Evolutionary conservation across 1,284 basidiomycete species (phyloP), one percentile per base, ranked within the genome.

Genomic region (Cutaneotrichosporon sp.): DNA sequence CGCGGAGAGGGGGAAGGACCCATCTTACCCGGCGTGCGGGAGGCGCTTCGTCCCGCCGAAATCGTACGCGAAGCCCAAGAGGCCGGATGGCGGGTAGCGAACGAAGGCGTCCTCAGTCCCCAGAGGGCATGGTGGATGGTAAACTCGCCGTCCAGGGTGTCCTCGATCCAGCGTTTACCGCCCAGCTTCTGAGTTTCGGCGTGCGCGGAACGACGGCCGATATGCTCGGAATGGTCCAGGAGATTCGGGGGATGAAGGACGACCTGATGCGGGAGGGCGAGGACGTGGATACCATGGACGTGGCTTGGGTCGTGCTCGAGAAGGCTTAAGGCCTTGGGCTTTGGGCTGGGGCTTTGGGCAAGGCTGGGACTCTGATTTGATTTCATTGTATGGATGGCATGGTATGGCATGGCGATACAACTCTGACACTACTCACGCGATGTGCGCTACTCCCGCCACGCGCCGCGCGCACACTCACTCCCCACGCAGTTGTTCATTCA

Each of bases 61-160:
- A 52, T 62, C 10, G 16, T 42, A 13, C 26, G 26, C 16, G 26
- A 50, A 22, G 62, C 57, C 1, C 13, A 36, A 16, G 26, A 14
- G 16, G 42, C 53, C 0, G 58, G 47, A 1, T 56, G 58, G 62
- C 18, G 8, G n/a, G 58, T 53, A 7, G 21, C 38, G 13, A 26
- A 10, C 8, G 42, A 42, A 34, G 30, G 21, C 10, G 21, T 50
- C 5, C 18, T 56, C 21, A 7, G 9, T 21, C 53, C n/a, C 32
- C 46, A 0, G 36, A 52, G 14, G 58, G 42, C 10, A 42, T 64
- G 52, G 22, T 40, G 21, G 62, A 64, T 46, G 62, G 57, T 34
- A 26, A 56, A 46, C 56, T 52, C 52, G 62, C 58, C 51, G 49
- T 51, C 4, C 31, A 8, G 34, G 7, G 30, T 6, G 49, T 59